These are phyloP conservation scores for Dalechampia spathulata DNA, from an alignment of 441 rosid species.

Conservation along the genomic window DNA sequence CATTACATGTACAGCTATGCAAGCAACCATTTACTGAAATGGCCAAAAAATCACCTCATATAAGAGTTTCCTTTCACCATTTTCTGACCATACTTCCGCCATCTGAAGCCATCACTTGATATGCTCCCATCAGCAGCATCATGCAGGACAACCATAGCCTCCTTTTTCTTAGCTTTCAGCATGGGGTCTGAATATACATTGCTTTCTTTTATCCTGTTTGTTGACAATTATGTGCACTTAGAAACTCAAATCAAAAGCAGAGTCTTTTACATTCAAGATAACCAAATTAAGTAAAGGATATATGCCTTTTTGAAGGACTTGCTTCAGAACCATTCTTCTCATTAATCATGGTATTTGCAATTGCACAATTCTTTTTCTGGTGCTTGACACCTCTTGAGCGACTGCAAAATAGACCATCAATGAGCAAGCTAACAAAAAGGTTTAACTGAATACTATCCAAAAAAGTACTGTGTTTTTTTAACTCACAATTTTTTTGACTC, in stretches of 20 bases:
- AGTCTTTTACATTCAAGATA: neutral
- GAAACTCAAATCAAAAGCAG: neutral
- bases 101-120: slow-evolving; percentile 20
- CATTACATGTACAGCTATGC: neutral
- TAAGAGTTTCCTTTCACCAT: slow-evolving; percentile 18
- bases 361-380: slow-evolving; percentile 5
- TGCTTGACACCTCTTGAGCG: neutral
- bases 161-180: slow-evolving; percentile 12
- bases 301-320: slow-evolving; percentile 4
- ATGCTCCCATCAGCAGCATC: slow-evolving; percentile 11
- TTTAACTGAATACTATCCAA: too few relatives aligned
- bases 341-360: slow-evolving; percentile 5
- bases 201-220: slow-evolving; percentile 14
- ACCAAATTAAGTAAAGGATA: neutral
- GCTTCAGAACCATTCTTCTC: slow-evolving; percentile 13
- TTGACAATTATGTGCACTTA: neutral
- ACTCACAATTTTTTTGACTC: slow-evolving; percentile 15
- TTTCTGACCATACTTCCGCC: slow-evolving; percentile 28
- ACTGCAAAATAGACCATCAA: neutral
- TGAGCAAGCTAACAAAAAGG: neutral
- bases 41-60: slow-evolving; percentile 5
- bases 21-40: too few relatives aligned
- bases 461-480: too few relatives aligned
- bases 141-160: slow-evolving; percentile 1
- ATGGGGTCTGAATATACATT: neutral